Conservation (phyloP, 129 eudicot genomes). For the Pulicaria dysenterica region DNA sequence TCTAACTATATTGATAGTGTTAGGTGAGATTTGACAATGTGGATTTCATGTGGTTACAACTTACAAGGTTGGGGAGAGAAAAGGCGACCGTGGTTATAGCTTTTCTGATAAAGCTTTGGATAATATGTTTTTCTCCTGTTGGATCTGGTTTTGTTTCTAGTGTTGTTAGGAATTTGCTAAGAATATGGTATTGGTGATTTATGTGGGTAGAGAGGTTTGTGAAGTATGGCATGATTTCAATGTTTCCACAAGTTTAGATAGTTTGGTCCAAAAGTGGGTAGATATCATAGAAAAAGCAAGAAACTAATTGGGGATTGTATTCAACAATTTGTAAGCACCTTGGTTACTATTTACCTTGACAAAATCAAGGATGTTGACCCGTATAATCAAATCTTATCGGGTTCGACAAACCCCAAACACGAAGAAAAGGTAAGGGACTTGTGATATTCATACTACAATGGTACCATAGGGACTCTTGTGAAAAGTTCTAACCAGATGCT, state of each 20-base stretch:
- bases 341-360: conserved; percentile 75
- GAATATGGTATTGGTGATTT: conserved; percentile 67
- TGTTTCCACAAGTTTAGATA: conserved; percentile 6
- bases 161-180: conserved; percentile 78
- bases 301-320: conserved; percentile 64
- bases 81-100: conserved; percentile 30
- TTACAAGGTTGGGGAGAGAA: conserved; percentile 39
- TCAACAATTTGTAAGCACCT: conserved; percentile 75
- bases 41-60: conserved; percentile 65
- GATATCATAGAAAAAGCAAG: conserved; percentile 48
- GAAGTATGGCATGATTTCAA: neutral
- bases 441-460: conserved; percentile 53
- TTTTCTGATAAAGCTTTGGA: conserved; percentile 70
- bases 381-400: conserved; percentile 68
- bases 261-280: conserved; percentile 49
- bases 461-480: conserved; percentile 73
- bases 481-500: conserved; percentile 69
- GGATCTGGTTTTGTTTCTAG: conserved; percentile 79
- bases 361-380: conserved; percentile 79
- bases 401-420: conserved; percentile 89
- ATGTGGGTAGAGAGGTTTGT: conserved; percentile 31
- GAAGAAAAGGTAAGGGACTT: conserved; percentile 64
- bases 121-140: conserved; percentile 70
- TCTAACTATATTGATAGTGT: conserved; percentile 50
- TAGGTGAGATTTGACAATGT: conserved; percentile 58